Conservation (phyloP, 1,284 basidiomycete species). For the Fistulina hepatica region DNA sequence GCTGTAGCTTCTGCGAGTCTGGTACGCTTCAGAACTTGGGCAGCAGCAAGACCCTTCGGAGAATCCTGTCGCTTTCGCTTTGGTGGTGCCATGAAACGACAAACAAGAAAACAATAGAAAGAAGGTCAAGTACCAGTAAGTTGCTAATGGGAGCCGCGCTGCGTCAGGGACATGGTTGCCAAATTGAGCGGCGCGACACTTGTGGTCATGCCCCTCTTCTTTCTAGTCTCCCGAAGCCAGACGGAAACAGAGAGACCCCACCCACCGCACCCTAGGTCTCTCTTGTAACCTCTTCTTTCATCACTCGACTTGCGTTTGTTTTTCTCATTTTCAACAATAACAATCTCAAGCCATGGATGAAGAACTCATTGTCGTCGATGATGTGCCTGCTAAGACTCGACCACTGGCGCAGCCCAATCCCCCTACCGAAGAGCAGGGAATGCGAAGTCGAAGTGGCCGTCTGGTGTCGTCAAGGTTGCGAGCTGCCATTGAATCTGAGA, state of each 20-base stretch:
- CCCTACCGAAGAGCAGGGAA: conserved; percentile 19
- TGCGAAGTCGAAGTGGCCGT: conserved; percentile 28
- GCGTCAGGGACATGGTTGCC: no score
- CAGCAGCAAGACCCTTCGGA: conserved; percentile 43
- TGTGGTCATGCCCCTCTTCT: no score
- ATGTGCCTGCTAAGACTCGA: conserved; percentile 22
- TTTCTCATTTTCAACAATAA: no score
- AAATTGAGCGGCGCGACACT: no score
- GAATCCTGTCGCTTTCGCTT: conserved; percentile 53
- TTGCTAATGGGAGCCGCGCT: no score
- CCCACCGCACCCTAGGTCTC: no score
- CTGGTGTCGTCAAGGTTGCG: conserved; percentile 32
- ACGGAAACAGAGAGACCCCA: no score
- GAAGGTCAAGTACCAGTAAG: no score
- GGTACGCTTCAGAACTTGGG: conserved; percentile 49
- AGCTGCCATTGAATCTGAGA: conserved; percentile 24
- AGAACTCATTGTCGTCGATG: conserved; percentile 42
- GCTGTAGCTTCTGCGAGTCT: conserved; percentile 37
- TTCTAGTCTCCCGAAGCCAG: no score
- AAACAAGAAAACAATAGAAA: conserved; percentile 9
- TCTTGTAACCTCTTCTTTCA: no score
- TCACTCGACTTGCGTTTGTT: no score
- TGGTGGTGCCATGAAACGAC: conserved; percentile 33
- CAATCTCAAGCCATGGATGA: conserved; percentile 36
- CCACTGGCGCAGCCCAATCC: conserved; percentile 13